Conservation (phyloP, 2,329 filamentous ascomycete genomes). For the Tympanopsis confertula region DNA sequence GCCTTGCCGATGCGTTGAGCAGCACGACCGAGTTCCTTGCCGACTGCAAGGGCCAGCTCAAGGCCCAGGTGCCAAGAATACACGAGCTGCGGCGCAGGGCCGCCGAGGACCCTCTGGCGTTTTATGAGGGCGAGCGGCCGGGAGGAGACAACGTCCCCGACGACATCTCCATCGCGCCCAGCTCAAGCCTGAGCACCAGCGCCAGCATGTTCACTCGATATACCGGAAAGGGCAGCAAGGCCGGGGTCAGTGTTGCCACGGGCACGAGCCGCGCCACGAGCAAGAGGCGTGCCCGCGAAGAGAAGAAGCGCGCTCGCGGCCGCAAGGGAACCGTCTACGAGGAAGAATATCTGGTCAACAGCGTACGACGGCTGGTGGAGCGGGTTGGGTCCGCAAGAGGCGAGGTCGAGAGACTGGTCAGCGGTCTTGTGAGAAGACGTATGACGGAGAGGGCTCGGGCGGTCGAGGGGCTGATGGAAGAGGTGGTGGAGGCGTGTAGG, state of each 20-base stretch:
- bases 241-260: no score
- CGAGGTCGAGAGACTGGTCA: constrained; percentile 65
- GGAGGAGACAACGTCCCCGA: constrained; percentile 63
- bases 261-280: constrained; percentile 65
- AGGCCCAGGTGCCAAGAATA: constrained; percentile 76
- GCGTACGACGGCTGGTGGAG: constrained; percentile 71
- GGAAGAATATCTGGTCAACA: constrained; percentile 91
- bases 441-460: constrained; percentile 83
- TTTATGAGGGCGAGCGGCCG: constrained; percentile 68
- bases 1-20: constrained; percentile 69
- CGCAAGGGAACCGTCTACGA: constrained; percentile 97
- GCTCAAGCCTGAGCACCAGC: not conserved
- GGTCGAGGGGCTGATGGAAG: constrained; percentile 61
- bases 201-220: constrained; percentile 70
- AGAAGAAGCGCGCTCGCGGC: constrained; percentile 85
- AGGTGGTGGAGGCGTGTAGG: constrained; percentile 61
- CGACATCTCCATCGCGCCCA: constrained; percentile 78
- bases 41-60: constrained; percentile 78
- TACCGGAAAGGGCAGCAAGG: constrained; percentile 66
- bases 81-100: constrained; percentile 73
- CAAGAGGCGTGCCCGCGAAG: constrained; percentile 74
- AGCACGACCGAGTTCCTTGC: constrained; percentile 82
- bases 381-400: constrained; percentile 61
- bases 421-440: constrained; percentile 63
- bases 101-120: constrained; percentile 71